Evolutionary conservation across 352 stramenopile genomes (phyloP), one percentile per base, ranked within the genome.

Genomic region (Pythium coloratum): DNA sequence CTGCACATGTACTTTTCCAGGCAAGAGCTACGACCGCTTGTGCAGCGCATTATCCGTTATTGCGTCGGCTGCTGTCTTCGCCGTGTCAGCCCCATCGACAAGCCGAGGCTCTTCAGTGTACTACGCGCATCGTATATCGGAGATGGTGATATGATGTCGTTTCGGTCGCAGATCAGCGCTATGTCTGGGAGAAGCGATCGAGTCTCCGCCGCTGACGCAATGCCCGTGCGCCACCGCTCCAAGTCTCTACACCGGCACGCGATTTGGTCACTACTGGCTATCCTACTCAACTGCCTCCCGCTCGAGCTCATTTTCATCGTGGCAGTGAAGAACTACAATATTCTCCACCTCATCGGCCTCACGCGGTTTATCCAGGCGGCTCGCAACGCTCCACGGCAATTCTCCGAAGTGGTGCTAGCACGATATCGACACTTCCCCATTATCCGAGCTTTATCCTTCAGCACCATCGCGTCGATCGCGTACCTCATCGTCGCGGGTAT

Each of bases 401-500:
- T 84, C 20, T 50, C 42, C 14, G 47, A 62, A 10, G 55, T 70
- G 3, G 58, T 84, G 16, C 47, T 81, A 10, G 67, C 33, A 4
- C 64, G 59, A 2, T 67, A 71, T 54, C 57, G 70, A 16, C 61
- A 66, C 44, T 65, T 61, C 5, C 58, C 50, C 13, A 12, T 74
- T 2, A 58, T 76, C 14, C 78, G 78, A 62, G 30, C 70, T 26
- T 61, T 87, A 3, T 83, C 76, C 18, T 87, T 85, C 57, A 83
- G 75, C 32, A 82, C 82, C 0, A 59, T 86, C 12, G 70, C 73
- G 14, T 77, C 78, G n/a, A 69, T 72, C 8, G 62, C 75, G 14
- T 72, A 81, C 9, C 61, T 92, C 9, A 76, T 88, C 24, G 51
- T 79, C 1, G 38, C 78, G 12, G 84, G 84, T 0, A 47, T 88